These are phyloP conservation scores for Solanum boliviense DNA, from an alignment of 257 asterid species.

Conservation along the genomic window DNA sequence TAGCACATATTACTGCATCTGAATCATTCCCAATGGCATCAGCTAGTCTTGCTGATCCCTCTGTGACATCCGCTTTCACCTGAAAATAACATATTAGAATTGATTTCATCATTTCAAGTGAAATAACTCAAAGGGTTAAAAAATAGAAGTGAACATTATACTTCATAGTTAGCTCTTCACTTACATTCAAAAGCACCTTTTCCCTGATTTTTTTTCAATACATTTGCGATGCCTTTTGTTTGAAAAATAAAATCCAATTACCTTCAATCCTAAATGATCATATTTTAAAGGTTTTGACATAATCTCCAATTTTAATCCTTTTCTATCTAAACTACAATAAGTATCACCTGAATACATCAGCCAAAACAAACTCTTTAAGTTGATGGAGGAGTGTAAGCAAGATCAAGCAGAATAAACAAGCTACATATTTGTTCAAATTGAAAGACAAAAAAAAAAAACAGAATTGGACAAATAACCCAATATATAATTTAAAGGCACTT, in stretches of 20 bases:
- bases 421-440: not conserved
- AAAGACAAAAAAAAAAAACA: not conserved
- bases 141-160: not conserved
- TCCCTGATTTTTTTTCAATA: not conserved
- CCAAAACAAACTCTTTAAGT: not conserved
- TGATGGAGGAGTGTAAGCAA: not conserved
- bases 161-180: not conserved
- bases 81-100: slow-evolving; percentile 7
- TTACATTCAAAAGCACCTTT: not conserved
- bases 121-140: not conserved
- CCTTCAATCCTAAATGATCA: not conserved
- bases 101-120: not conserved
- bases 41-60: slow-evolving; percentile 65
- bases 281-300: not conserved
- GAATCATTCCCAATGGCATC: slow-evolving; percentile 82
- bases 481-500: not conserved
- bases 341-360: not conserved
- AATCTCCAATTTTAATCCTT: not conserved
- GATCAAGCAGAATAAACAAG: not conserved
- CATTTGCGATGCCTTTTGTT: not conserved
- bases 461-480: not conserved
- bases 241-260: not conserved
- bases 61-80: slow-evolving; percentile 94
- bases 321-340: not conserved
- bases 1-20: slow-evolving; percentile 91